A percentile compares a stretch with the other conserved stretches of the same genome.
These are phyloP conservation scores for Botrytis porri DNA, from an alignment of 2,329 filamentous ascomycete species.

Conservation along the genomic window DNA sequence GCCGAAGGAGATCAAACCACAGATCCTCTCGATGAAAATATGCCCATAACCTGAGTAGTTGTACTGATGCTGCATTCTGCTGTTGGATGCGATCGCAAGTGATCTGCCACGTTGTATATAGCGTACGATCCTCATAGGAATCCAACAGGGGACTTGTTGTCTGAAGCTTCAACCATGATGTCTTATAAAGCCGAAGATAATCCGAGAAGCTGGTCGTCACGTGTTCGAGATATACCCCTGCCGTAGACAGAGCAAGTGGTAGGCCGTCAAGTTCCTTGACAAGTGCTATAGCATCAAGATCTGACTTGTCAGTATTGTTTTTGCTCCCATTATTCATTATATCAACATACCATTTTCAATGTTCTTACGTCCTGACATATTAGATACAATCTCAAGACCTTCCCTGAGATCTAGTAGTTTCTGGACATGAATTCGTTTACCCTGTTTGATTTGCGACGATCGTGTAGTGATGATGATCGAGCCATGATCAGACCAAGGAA, in stretches of 20 bases:
- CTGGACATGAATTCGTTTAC: constrained; percentile 17
- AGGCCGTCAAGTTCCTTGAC: constrained; percentile 20
- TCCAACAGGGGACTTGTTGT: constrained; percentile 18
- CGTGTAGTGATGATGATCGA: constrained; percentile 26
- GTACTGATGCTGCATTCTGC: constrained; percentile 30
- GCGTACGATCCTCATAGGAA: constrained; percentile 25
- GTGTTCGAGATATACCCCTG: constrained; percentile 21
- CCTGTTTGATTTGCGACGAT: constrained; percentile 1
- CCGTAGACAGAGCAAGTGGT: constrained; percentile 17
- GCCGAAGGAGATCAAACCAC: constrained; percentile 44
- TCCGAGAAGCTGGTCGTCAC: constrained; percentile 21
- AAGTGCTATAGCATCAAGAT: constrained; percentile 21
- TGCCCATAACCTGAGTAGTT: constrained; percentile 43
- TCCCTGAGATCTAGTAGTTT: constrained; percentile 22
- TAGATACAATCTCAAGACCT: constrained; percentile 29
- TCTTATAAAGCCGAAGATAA: constrained; percentile 26
- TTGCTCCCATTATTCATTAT: constrained; percentile 17
- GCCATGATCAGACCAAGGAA: constrained; percentile 19
- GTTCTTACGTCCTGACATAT: constrained; percentile 27
- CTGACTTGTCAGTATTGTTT: constrained; percentile 13
- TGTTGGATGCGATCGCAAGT: constrained; percentile 41
- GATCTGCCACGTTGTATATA: constrained; percentile 38
- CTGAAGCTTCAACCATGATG: constrained; percentile 23
- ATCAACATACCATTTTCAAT: constrained; percentile 28
- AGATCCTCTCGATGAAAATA: constrained; percentile 45